Evolutionary conservation across 352 stramenopile species (phyloP), one percentile per base, ranked within the genome.

Genomic region (Saprolegnia diclina): DNA sequence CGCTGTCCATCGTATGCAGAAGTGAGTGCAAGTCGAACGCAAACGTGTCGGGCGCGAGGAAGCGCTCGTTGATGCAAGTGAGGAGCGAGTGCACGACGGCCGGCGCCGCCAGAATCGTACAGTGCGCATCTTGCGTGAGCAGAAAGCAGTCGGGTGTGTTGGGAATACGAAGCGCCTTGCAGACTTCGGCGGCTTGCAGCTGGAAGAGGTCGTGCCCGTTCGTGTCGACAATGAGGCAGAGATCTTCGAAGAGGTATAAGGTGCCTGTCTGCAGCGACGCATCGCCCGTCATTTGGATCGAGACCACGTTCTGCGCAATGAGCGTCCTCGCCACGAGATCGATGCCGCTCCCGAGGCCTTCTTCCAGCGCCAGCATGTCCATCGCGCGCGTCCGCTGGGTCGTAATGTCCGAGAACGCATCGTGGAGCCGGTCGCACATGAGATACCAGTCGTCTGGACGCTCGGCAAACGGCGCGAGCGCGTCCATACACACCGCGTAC

Each of bases 121-220:
- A 59, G 35, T 59, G 52, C 24, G 52, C n/a, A 9, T 59, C 52
- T 24, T 59, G 52, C 19, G 52, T 59, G 24, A 59, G 35, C 9
- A 59, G 3, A 18, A 59, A 24, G 9, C 52, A 59, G 35, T 59
- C 35, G 24, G 13, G 13, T 4, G 52, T 26, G 52, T 24, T 2
- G 16, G 52, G 52, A 16, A 59, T 16, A 7, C 24, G 35, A 16
- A 59, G 24, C 2, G 52, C 52, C 11, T 59, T 59, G 52, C 52
- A 59, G 11, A 59, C 35, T 59, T 59, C 24, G 35, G 52, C 35
- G 24, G 52, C 52, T 59, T 59, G 24, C 11, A 59, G 24, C 35
- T 59, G 24, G 35, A 59, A 59, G 35, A 59, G 52, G 24, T 59
- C 52, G 35, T 42, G 52, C 3, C 52, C 52, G 35, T 59, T 59